Conservation (phyloP, 768 basidiomycete genomes). For the Agaricus subrufescens region DNA sequence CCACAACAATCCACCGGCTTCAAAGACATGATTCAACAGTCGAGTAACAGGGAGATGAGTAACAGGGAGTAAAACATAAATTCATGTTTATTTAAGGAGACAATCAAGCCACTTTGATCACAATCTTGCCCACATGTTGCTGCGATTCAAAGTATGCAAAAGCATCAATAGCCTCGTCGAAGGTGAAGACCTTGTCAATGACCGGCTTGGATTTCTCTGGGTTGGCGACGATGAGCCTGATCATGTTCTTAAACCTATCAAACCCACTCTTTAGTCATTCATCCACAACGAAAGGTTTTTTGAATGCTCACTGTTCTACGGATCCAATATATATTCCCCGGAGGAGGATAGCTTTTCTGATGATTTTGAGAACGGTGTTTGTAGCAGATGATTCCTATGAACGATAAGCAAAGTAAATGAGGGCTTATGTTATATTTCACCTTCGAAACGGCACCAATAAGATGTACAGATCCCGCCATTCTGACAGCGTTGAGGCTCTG, state of each 20-base stretch:
- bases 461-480: slow-evolving; percentile 38
- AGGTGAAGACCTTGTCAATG: slow-evolving; percentile 53
- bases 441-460: slow-evolving; percentile 48
- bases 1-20: no score
- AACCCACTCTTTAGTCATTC: no score
- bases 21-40: no score
- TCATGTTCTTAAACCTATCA: slow-evolving; percentile 47
- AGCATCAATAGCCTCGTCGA: slow-evolving; percentile 45
- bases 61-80: no score
- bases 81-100: no score
- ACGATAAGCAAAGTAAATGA: no score
- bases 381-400: not conserved
- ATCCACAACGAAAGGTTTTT: no score
- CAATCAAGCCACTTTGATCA: slow-evolving; percentile 34
- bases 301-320: slow-evolving; percentile 42
- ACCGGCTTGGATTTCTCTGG: slow-evolving; percentile 39
- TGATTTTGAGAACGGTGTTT: slow-evolving; percentile 26
- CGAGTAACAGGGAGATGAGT: no score
- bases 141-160: slow-evolving; percentile 47
- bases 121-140: slow-evolving; percentile 56
- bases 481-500: slow-evolving; percentile 36
- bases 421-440: slow-evolving; percentile 16
- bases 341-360: slow-evolving; percentile 35
- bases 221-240: slow-evolving; percentile 36
- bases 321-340: slow-evolving; percentile 55